Base-by-base conservation (phyloP, 2,329 filamentous ascomycete species). In the Aureobasidium sp. region DNA sequence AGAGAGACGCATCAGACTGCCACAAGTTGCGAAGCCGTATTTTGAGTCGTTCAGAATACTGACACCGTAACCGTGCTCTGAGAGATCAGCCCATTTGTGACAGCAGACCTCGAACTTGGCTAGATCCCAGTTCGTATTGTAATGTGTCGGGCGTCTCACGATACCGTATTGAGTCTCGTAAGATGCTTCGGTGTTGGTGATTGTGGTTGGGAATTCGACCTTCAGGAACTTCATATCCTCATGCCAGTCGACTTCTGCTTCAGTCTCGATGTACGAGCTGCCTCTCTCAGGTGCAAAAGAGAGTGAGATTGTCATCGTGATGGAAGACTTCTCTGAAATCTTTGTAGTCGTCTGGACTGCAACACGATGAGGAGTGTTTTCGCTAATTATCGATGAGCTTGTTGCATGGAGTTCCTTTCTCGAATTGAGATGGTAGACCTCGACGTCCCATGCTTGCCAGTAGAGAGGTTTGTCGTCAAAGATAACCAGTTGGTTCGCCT, bases 141-240 rank as follows among this genome's bases (percentile, higher is more conserved):
- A 97, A 77, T 99, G 94, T 0, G 94, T 99, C 2, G 94, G 93
- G 33, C 94, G 85, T 67, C 85, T 85, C 65, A 94, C 87, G 67
- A 97, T 85, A 68, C 93, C 93, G 70, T 90, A 97, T 70, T 96
- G 92, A 8, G 91, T 96, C 75, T 99, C 94, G 73, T 99, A 99
- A 14, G 86, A 90, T 35, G 94, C 94, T 75, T 97, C 91, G 0
- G 88, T 96, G 75, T 93, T 97, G 67, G 86, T 84, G 65, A 97
- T 82, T 69, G 95, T 88, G 65, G 97, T 92, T 0, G 94, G 93
- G 76, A 99, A 99, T 73, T 99, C 94, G 56, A 97, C 93, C 80
- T 99, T 99, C 71, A 99, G 83, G 81, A 97, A 97, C 72, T 94
- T 96, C 88, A 94, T 97, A 14, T 85, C 91, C 75, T 99, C 94